These are phyloP conservation scores for Dactylorhiza incarnata DNA, from an alignment of 106 monocot species.

Conservation along the genomic window DNA sequence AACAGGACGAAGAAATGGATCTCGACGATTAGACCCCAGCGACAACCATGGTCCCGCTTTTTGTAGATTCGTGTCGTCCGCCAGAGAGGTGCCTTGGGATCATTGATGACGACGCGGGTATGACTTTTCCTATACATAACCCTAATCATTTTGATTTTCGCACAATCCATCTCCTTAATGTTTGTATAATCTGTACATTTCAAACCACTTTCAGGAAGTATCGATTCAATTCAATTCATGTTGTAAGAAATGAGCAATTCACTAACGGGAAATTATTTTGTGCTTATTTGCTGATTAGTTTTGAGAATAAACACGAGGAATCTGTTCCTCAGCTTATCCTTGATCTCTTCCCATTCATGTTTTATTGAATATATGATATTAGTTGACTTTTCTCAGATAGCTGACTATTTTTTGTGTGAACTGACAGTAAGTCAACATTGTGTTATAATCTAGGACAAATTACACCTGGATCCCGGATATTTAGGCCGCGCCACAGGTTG, in stretches of 20 bases:
- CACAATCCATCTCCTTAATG: background rate
- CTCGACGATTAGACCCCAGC: slow-evolving; percentile 52
- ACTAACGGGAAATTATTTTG: background rate
- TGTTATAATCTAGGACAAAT: too few relatives aligned
- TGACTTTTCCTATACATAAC: too few relatives aligned
- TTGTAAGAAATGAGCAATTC: background rate
- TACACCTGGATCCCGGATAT: too few relatives aligned
- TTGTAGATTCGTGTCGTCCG: too few relatives aligned
- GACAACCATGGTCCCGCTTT: background rate
- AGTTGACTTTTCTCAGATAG: too few relatives aligned
- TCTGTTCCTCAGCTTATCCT: background rate
- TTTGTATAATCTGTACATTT: background rate
- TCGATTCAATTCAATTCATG: background rate
- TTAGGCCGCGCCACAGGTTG: too few relatives aligned
- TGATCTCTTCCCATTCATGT: background rate
- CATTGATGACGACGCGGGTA: background rate
- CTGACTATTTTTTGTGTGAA: too few relatives aligned
- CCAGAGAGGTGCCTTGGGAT: too few relatives aligned
- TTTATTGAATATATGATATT: background rate
- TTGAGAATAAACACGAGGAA: background rate
- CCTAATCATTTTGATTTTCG: background rate
- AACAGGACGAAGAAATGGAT: slow-evolving; percentile 73
- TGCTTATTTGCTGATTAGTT: too few relatives aligned
- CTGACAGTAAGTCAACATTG: too few relatives aligned
- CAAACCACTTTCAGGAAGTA: background rate